These are phyloP conservation scores for Chytriomyces sp. DNA, from an alignment of 192 early-diverging fungal species.

Conservation along the genomic window DNA sequence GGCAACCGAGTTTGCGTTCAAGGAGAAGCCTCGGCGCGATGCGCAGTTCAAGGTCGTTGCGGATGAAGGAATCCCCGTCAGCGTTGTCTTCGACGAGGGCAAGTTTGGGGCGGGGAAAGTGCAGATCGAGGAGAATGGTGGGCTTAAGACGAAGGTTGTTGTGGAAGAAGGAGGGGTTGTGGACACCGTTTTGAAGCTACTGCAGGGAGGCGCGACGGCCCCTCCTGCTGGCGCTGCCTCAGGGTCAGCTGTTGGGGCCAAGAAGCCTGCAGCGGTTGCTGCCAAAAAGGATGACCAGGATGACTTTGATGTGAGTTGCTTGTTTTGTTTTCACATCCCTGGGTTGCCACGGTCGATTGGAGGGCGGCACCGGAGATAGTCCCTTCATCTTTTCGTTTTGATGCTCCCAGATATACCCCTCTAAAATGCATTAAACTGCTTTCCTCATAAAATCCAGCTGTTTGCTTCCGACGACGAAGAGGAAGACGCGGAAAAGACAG, in stretches of 20 bases:
- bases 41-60: slow-evolving; percentile 81
- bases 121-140: slow-evolving; percentile 67
- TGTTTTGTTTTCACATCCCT: neutral
- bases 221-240: neutral
- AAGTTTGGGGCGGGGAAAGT: slow-evolving; percentile 81
- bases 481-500: slow-evolving; percentile 89
- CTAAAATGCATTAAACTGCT: neutral
- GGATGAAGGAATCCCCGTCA: slow-evolving; percentile 84
- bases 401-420: neutral
- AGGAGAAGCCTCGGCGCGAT: slow-evolving; percentile 83
- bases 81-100: slow-evolving; percentile 82
- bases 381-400: too few relatives aligned
- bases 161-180: slow-evolving; percentile 26
- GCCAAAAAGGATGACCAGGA: neutral
- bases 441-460: slow-evolving; percentile 49
- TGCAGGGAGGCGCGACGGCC: neutral
- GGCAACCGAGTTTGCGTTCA: slow-evolving; percentile 89
- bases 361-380: too few relatives aligned
- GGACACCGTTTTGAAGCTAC: slow-evolving; percentile 14
- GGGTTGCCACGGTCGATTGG: too few relatives aligned
- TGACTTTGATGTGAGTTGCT: neutral
- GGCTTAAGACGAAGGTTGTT: slow-evolving; percentile 27
- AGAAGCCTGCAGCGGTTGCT: neutral
- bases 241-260: neutral
- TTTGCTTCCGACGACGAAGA: slow-evolving; percentile 95